Evolutionary conservation across 2,329 filamentous ascomycete genomes (phyloP).

Genomic region (Fusarium torreyae): DNA sequence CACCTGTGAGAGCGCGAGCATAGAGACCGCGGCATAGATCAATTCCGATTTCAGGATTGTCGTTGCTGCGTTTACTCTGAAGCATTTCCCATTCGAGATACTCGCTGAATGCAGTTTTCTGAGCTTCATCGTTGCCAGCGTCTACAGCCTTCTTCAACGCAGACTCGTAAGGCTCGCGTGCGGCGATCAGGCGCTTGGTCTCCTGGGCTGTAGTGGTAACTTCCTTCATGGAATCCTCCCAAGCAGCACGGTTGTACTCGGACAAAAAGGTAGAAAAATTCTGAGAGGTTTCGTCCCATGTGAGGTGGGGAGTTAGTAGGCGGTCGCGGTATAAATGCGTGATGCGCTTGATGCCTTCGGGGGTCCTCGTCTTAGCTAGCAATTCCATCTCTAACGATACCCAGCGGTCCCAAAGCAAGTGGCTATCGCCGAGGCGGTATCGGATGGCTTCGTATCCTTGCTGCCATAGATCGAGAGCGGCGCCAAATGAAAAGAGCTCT

Average conservation of each 20-base stretch:
- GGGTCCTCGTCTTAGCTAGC: constrained; percentile 69
- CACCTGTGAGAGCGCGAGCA: constrained; percentile 78
- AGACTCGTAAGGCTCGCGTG: constrained; percentile 78
- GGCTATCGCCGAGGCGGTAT: constrained; percentile 82
- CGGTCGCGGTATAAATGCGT: constrained; percentile 79
- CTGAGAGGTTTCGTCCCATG: constrained; percentile 82
- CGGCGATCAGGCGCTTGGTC: constrained; percentile 73
- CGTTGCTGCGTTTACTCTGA: constrained; percentile 68
- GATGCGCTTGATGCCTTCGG: constrained; percentile 74
- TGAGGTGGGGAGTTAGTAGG: constrained; percentile 79
- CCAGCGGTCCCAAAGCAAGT: constrained; percentile 85
- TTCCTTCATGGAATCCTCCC: constrained; percentile 81
- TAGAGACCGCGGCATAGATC: constrained; percentile 77
- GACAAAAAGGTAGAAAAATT: constrained; percentile 82
- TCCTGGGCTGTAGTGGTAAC: constrained; percentile 74
- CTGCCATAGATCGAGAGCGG: constrained; percentile 78
- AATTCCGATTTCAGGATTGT: constrained; percentile 61
- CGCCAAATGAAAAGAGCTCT: constrained; percentile 79
- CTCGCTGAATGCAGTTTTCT: constrained; percentile 68
- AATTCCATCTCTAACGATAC: constrained; percentile 79
- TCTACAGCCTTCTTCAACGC: constrained; percentile 73
- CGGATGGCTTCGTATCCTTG: constrained; percentile 80
- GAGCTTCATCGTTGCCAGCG: constrained; percentile 68
- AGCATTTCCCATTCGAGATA: constrained; percentile 91
- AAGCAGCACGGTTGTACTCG: constrained; percentile 77